Base-by-base conservation (phyloP, 108 stramenopile genomes). In the Pseudonitzschia delicatissima region DNA sequence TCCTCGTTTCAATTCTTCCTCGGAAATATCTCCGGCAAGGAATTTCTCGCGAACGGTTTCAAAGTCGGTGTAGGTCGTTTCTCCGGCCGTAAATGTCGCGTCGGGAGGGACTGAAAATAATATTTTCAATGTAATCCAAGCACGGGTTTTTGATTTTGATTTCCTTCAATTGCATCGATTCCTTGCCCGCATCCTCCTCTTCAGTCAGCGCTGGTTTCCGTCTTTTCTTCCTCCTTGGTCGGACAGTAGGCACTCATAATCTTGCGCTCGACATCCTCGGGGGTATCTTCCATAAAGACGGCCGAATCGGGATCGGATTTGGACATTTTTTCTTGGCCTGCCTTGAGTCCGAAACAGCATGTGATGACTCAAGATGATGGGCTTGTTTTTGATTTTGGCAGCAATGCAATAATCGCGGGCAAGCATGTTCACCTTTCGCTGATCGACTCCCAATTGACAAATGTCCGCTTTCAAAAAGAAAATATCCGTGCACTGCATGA, bases 371-470 rank as follows among this genome's bases (percentile, higher is more conserved):
- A 98, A 73, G 65, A 97, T 96, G 45, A 97, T 88, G 27, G 98
- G 98, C 77, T 99, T 99, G 87, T 82, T 79, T 74, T 96, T 97
- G 23, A 82, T 89, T 66, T 82, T 87, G 45, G 93, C 90, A 25
- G 89, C 86, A 76, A 94, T 93, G 72, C 97, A 98, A 77, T 98
- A 98, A 66, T 99, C 98, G 34, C 99, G 76, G 1, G 99, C 99
- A 27, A 99, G 86, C 99, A 99, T 99, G 78, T 99, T 99, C 31
- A 98, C 98, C 87, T 99, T 99, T 15, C 99, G 87, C 57, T 93
- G 92, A 82, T 99, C 99, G 61, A 99, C 90, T 18, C 99, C 99
- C 32, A 99, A 82, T 77, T 99, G 99, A 68, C 98, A 99, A 61
- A 99, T 95, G 74, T 99, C 97, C 1, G 99, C 99, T 77, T 96